Conservation (phyloP, 1,284 basidiomycete genomes). For the Vanrija sp. region DNA sequence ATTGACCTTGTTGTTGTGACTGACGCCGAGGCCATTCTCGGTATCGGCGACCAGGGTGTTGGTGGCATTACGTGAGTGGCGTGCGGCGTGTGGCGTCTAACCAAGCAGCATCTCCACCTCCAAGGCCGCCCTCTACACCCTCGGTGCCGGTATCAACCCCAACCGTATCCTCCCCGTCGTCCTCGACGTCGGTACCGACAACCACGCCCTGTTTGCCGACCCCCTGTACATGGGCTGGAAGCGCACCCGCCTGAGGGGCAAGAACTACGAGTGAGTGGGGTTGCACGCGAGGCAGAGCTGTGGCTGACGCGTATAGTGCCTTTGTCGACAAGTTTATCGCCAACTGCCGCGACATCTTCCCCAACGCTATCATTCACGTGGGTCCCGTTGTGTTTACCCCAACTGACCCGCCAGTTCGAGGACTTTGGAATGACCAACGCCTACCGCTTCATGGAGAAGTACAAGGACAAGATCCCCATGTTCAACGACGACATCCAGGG, state of each 20-base stretch:
- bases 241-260: conserved; percentile 49
- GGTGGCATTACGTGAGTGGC: conserved; percentile 43
- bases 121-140: conserved; percentile 78
- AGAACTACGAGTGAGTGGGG: conserved; percentile 43
- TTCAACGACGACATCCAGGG: conserved; percentile 79
- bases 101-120: conserved; percentile 63
- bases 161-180: conserved; percentile 60
- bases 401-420: conserved; percentile 41
- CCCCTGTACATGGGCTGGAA: conserved; percentile 51
- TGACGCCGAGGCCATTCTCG: conserved; percentile 76
- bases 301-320: conserved; percentile 12
- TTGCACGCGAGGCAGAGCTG: not conserved
- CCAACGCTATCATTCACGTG: conserved; percentile 38
- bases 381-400: conserved; percentile 9
- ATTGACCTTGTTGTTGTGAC: conserved; percentile 70
- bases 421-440: conserved; percentile 61
- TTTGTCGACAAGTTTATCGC: conserved; percentile 52
- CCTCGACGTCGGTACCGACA: conserved; percentile 75
- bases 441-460: conserved; percentile 64
- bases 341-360: conserved; percentile 48
- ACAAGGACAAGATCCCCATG: conserved; percentile 50
- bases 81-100: too few relatives aligned
- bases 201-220: conserved; percentile 52
- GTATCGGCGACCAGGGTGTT: conserved; percentile 56
- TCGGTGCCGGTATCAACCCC: conserved; percentile 78